These are phyloP conservation scores for Myotisia sp. DNA, from an alignment of 2,329 filamentous ascomycete genomes.

Conservation along the genomic window DNA sequence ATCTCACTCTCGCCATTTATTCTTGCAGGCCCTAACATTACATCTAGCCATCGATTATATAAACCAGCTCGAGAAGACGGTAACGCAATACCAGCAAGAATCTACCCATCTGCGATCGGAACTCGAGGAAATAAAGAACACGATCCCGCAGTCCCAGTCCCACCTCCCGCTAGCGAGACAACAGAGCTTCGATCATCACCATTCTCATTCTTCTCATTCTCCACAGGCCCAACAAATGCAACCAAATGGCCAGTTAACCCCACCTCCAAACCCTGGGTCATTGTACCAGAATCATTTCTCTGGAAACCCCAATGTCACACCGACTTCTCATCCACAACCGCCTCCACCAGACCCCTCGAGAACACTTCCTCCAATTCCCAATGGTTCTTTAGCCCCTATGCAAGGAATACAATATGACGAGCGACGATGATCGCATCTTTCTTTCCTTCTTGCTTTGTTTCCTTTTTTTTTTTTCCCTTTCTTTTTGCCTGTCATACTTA, in stretches of 20 bases:
- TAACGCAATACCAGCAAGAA: conserved; percentile 26
- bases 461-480: not conserved
- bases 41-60: conserved; percentile 37
- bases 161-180: not conserved
- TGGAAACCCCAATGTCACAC: conserved; percentile 12
- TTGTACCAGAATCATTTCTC: conserved; percentile 8
- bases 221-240: conserved; percentile 4
- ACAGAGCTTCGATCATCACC: conserved; percentile 2
- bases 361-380: conserved; percentile 35
- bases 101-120: conserved; percentile 23
- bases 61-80: conserved; percentile 28
- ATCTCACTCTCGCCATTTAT: conserved; percentile 15
- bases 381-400: conserved; percentile 32
- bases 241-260: not conserved
- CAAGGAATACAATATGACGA: conserved; percentile 39
- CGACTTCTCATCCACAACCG: conserved; percentile 16
- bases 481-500: not conserved
- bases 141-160: not conserved
- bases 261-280: conserved; percentile 1
- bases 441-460: not conserved
- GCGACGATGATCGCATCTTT: conserved; percentile 21
- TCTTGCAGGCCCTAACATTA: too few species aligned
- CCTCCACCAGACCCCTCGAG: conserved; percentile 31
- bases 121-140: conserved; percentile 22
- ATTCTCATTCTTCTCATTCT: not conserved